phyloP scores from a whole-genome alignment of 306 rosid genomes.

The Dalbergia cochinchinensis region DNA sequence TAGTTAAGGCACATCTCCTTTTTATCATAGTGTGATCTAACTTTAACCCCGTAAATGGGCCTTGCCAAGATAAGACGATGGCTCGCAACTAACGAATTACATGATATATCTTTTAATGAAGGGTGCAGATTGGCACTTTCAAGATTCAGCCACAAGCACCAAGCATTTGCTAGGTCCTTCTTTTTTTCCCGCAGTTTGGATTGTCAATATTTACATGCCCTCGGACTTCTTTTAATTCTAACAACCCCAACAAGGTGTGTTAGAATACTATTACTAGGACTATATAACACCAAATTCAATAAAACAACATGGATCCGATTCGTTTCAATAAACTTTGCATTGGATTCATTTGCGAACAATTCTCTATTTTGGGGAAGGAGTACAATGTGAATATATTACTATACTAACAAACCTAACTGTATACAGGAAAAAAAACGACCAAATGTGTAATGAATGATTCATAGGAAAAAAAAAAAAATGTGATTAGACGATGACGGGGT shows the following conservation, averaged over 20 bases:
- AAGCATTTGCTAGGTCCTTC: slow-evolving; percentile 10
- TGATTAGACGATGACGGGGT: background rate
- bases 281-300: background rate
- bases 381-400: slow-evolving; percentile 18
- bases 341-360: slow-evolving; percentile 25
- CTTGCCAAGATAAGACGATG: too few relatives aligned
- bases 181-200: background rate
- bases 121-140: background rate
- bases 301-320: background rate
- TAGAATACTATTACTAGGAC: background rate
- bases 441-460: slow-evolving; percentile 26
- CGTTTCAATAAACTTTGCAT: slow-evolving; percentile 16
- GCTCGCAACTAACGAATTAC: too few relatives aligned
- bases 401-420: slow-evolving; percentile 46
- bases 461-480: slow-evolving; percentile 21
- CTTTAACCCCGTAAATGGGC: too few relatives aligned
- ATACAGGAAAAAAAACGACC: slow-evolving; percentile 20
- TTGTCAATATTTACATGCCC: background rate
- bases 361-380: background rate
- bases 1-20: too few relatives aligned
- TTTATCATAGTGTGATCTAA: too few relatives aligned
- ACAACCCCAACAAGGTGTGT: background rate
- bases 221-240: background rate
- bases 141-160: background rate
- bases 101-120: background rate